Base-by-base conservation (phyloP, 495 filamentous ascomycete species). In the Opeltia flavorubescens region DNA sequence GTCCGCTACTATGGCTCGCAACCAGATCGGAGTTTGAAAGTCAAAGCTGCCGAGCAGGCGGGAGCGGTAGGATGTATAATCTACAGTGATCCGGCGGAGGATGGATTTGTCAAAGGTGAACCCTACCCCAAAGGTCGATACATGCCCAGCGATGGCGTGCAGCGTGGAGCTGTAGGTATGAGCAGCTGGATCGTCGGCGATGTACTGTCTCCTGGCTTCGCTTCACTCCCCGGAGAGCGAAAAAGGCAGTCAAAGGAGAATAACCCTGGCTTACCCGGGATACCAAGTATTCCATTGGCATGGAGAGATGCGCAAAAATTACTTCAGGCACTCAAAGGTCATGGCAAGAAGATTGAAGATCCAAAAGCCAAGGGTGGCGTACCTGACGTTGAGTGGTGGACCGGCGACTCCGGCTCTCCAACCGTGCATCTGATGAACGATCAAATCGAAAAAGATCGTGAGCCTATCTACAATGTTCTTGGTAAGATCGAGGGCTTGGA, bases 381-480 rank as follows among this genome's bases (percentile, higher is more conserved):
- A 25, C 79, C 81, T 20, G 68, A 88, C 5, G 67, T 70, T 39
- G 71, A 81, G 43, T 88, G 81, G 81, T 95, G 84, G 83, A 83
- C 87, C 2, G 91, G 91, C 15, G 77, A 86, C 57, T 57, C 66
- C 3, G 75, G 70, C 0, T 89, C 87, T 17, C 86, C 88, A 2
- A 70, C 71, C 17, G 82, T 98, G 23, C 77, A 83, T 40, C 72
- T 98, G n/a, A 72, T 80, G 61, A 98, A 98, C 56, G 64, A 85
- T 35, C 86, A 94, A 52, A 87, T 93, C 52, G 88, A 94, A 55
- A 69, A 75, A 13, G 77, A 87, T 38, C 70, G 81, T 54, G 84
- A 89, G 55, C 75, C 81, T 5, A 93, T 98, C 33, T 93, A 85
- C 69, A 98, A 98, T 57, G 76, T 95, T 0, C 72, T 91, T 42